Evolutionary conservation across 2,329 filamentous ascomycete genomes (phyloP).

Genomic region (Alternaria triticimaculans): DNA sequence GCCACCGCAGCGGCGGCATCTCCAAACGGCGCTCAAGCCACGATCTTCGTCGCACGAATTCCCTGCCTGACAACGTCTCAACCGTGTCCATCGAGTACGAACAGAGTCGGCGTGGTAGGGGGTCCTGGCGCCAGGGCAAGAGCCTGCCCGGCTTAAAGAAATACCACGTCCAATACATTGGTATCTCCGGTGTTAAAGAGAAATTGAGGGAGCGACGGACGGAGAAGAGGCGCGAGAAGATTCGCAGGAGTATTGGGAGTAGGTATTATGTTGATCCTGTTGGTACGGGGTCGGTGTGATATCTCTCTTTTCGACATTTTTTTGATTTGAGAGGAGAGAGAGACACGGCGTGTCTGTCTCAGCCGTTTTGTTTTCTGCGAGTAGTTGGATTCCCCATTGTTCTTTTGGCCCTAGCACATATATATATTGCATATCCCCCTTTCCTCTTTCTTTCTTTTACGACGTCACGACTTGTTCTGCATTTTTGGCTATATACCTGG

Average conservation of each 20-base stretch:
- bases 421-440: background rate
- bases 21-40: slow-evolving; percentile 26
- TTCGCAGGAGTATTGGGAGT: slow-evolving; percentile 62
- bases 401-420: background rate
- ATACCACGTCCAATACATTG: slow-evolving; percentile 59
- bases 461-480: slow-evolving; percentile 2
- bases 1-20: slow-evolving; percentile 26
- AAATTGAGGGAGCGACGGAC: slow-evolving; percentile 55
- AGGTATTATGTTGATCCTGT: slow-evolving; percentile 47
- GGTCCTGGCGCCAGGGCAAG: slow-evolving; percentile 39
- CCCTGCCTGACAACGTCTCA: slow-evolving; percentile 24
- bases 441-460: background rate
- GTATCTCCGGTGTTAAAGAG: slow-evolving; percentile 57
- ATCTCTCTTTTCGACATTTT: background rate
- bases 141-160: slow-evolving; percentile 52
- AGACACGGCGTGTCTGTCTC: background rate
- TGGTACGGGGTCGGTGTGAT: background rate
- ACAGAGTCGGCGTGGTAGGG: slow-evolving; percentile 7
- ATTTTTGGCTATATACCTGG: slow-evolving; percentile 7
- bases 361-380: background rate
- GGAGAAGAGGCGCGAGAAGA: slow-evolving; percentile 60
- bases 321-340: background rate
- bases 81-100: slow-evolving; percentile 20
- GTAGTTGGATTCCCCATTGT: background rate
- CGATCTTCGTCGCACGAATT: slow-evolving; percentile 17